Conservation (phyloP, 1,284 basidiomycete genomes). For the Puccinia polysora region DNA sequence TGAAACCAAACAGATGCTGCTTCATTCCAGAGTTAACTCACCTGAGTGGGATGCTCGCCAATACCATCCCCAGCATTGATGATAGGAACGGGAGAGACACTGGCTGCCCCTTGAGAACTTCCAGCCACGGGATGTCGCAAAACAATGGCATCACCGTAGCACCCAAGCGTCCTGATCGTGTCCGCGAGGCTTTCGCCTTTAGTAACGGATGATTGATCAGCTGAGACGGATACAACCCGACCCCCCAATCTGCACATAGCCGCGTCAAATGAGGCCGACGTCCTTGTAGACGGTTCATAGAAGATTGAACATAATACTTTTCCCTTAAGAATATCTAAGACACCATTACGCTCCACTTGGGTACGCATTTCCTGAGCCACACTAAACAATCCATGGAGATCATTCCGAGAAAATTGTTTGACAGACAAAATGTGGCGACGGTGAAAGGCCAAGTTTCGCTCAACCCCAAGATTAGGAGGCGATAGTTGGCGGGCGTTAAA, state of each 20-base stretch:
- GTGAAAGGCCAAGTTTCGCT: conserved; percentile 60
- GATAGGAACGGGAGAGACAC: conserved; percentile 89
- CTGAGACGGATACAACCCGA: conserved; percentile 78
- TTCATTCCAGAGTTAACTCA: not conserved
- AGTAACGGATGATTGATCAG: conserved; percentile 76
- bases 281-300: conserved; percentile 96
- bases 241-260: conserved; percentile 98
- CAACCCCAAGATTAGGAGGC: conserved; percentile 49
- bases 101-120: conserved; percentile 82
- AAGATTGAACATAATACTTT: conserved; percentile 91
- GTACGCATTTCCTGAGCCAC: conserved; percentile 94
- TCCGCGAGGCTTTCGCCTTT: conserved; percentile 94
- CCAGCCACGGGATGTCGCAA: conserved; percentile 91
- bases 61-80: conserved; percentile 96
- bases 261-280: conserved; percentile 93
- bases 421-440: conserved; percentile 89
- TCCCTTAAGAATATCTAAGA: conserved; percentile 82
- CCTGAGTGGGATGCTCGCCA: conserved; percentile 93
- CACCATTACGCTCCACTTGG: conserved; percentile 86
- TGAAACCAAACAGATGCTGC: not conserved
- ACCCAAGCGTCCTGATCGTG: conserved; percentile 88
- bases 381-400: conserved; percentile 89
- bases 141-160: conserved; percentile 92
- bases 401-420: conserved; percentile 84
- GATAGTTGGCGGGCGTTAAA: conserved; percentile 47